Evolutionary conservation across 345 rosid species (phyloP).

Genomic region (Eucalyptus decipiens): DNA sequence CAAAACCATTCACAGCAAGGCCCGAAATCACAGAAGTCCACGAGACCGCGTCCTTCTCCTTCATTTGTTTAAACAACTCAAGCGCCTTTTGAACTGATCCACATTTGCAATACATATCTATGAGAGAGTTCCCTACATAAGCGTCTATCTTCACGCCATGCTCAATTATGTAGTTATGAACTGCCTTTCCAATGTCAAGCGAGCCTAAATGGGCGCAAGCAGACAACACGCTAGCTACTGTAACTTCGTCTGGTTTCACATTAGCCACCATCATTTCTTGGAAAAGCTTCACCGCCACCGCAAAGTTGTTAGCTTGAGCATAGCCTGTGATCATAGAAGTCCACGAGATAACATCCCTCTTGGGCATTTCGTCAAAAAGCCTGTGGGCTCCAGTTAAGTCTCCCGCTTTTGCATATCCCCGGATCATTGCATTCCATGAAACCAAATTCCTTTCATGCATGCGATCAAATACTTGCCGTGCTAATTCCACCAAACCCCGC

Average conservation of each 20-base stretch:
- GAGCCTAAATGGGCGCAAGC: constrained; percentile 54
- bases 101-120: constrained; percentile 55
- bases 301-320: constrained; percentile 22
- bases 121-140: constrained; percentile 39
- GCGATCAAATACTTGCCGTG: constrained; percentile 19
- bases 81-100: constrained; percentile 35
- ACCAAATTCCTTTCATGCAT: constrained; percentile 35
- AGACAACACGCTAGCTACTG: constrained; percentile 43
- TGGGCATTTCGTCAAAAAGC: constrained; percentile 45
- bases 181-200: constrained; percentile 23
- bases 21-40: constrained; percentile 60
- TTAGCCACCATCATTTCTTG: constrained; percentile 42
- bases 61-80: constrained; percentile 30
- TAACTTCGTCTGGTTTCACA: constrained; percentile 44
- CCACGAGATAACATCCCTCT: constrained; percentile 58
- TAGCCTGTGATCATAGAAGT: constrained; percentile 58
- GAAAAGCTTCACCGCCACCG: constrained; percentile 36
- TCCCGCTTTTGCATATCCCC: constrained; percentile 22
- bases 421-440: constrained; percentile 50
- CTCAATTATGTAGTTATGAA: constrained; percentile 25
- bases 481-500: constrained; percentile 33
- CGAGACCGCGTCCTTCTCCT: constrained; percentile 31
- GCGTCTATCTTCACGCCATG: constrained; percentile 11
- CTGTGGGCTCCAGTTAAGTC: constrained; percentile 20
- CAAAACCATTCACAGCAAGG: constrained; percentile 53